A percentile compares a stretch with the other conserved stretches of the same genome.
Evolutionary conservation across 83 land plant genomes (phyloP).

Genomic region (Diphasiastrum complanatum): DNA sequence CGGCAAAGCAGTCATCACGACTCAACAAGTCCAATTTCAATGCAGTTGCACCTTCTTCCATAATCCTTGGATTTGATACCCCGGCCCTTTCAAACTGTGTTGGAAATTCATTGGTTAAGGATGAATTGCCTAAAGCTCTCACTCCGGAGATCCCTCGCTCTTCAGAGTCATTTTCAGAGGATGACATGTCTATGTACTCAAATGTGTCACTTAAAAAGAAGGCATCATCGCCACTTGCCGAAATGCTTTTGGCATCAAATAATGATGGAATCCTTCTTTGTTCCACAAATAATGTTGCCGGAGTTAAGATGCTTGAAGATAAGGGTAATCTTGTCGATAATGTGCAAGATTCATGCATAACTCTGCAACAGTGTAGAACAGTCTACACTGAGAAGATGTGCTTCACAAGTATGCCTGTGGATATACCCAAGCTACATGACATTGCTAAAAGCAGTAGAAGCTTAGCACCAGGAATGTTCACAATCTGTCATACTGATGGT

Average conservation of each 20-base stretch:
- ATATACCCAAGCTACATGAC: slow-evolving; percentile 7
- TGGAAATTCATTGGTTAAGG: too few relatives aligned
- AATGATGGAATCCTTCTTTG: not conserved
- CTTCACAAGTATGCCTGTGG: slow-evolving; percentile 8
- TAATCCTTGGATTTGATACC: too few relatives aligned
- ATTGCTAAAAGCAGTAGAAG: not conserved
- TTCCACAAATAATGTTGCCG: not conserved
- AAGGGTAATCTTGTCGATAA: not conserved
- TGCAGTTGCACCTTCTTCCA: too few relatives aligned
- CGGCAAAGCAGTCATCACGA: too few relatives aligned
- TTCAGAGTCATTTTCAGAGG: too few relatives aligned
- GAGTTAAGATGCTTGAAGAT: not conserved
- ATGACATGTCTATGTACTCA: too few relatives aligned
- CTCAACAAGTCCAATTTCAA: too few relatives aligned
- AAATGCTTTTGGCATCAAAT: slow-evolving; percentile 13
- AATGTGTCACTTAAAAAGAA: too few relatives aligned
- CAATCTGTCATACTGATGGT: slow-evolving; percentile 21
- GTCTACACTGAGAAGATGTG: slow-evolving; percentile 5
- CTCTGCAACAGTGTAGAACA: not conserved
- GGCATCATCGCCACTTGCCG: slow-evolving; percentile 31
- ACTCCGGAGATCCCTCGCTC: too few relatives aligned
- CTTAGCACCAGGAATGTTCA: slow-evolving; percentile 3
- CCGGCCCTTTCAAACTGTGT: too few relatives aligned
- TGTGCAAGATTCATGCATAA: slow-evolving; percentile 1
- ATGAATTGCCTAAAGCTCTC: too few relatives aligned